Evolutionary conservation across 2,329 filamentous ascomycete genomes (phyloP).

Genomic region (Laburnicola sp.): DNA sequence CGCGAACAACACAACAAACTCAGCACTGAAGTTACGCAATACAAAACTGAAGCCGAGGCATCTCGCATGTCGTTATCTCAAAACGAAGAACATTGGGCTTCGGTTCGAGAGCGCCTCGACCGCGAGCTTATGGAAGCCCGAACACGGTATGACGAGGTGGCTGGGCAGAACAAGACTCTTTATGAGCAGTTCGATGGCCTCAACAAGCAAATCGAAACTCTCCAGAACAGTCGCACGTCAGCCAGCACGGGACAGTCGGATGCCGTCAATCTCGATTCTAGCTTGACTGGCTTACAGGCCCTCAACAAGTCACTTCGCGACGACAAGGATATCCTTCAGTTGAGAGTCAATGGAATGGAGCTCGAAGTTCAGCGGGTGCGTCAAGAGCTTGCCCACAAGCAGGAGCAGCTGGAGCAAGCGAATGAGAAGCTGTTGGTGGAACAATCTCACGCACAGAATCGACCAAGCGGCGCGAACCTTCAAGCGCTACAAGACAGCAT

Average conservation of each 20-base stretch:
- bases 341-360: slow-evolving; percentile 88
- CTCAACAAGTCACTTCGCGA: slow-evolving; percentile 88
- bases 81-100: slow-evolving; percentile 85
- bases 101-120: slow-evolving; percentile 78
- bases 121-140: slow-evolving; percentile 79
- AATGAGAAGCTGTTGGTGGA: slow-evolving; percentile 90
- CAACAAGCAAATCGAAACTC: slow-evolving; percentile 72
- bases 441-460: slow-evolving; percentile 71
- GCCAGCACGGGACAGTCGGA: slow-evolving; percentile 57
- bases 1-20: slow-evolving; percentile 80
- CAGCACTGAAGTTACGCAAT: slow-evolving; percentile 74
- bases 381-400: slow-evolving; percentile 85
- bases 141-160: slow-evolving; percentile 77
- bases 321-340: slow-evolving; percentile 96
- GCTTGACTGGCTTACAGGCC: slow-evolving; percentile 78
- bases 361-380: slow-evolving; percentile 87
- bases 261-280: slow-evolving; percentile 57
- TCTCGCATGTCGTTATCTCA: slow-evolving; percentile 77
- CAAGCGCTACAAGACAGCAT: slow-evolving; percentile 92
- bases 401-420: slow-evolving; percentile 84
- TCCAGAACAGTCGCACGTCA: slow-evolving; percentile 74
- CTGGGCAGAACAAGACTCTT: slow-evolving; percentile 86
- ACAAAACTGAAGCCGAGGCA: slow-evolving; percentile 81
- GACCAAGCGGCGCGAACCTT: slow-evolving; percentile 74
- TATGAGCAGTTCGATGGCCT: slow-evolving; percentile 87